Base-by-base conservation (phyloP, 441 rosid species). In the Geranium incanum region DNA sequence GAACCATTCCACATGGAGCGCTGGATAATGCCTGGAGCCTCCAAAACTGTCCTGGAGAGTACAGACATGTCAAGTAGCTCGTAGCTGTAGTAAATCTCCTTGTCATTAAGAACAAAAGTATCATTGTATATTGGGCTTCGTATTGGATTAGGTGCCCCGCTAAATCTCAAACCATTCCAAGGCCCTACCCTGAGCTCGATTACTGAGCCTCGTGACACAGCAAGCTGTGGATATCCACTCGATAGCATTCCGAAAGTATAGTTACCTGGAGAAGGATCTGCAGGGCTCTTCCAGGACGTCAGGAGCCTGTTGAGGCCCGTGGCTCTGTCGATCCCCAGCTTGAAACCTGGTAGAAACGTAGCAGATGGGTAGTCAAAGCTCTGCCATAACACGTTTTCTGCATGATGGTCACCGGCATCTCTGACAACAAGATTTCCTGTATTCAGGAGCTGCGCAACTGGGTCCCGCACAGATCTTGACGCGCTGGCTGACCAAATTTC, bases 81-180 rank as follows among this genome's bases (percentile, higher is more conserved):
- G 64, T 1, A 68, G 23, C 0, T 70, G 72, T 38, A 75, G 60
- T 52, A 52, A n/a, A 73, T 70, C 68, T 75, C 78, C 0, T 70
- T 70, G 63, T 60, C 66, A 67, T 69, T 63, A 4, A 36, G 38
- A 23, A 65, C 55, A 12, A 72, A 75, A 6, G 45, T 52, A 41
- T 0, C 67, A 1, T 12, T 67, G 7, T 36, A 41, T 3, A 72
- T 0, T 4, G 33, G 12, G 33, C 66, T 77, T 0, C 18, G 1
- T 37, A n/a, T 12, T 39, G 8, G 28, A 3, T 9, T 45, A 7
- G 64, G 28, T 12, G 18, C 0, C 4, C 72, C 74, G 0, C 66
- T 70, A 8, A 52, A 67, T 9, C 6, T 7, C n/a, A 59, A 16
- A 6, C 80, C 80, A 12, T 73, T 77, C 77, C 75, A 79, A 4